These are phyloP conservation scores for Scleromitrula shiraiana DNA, from an alignment of 2,329 filamentous ascomycete genomes.

Conservation along the genomic window DNA sequence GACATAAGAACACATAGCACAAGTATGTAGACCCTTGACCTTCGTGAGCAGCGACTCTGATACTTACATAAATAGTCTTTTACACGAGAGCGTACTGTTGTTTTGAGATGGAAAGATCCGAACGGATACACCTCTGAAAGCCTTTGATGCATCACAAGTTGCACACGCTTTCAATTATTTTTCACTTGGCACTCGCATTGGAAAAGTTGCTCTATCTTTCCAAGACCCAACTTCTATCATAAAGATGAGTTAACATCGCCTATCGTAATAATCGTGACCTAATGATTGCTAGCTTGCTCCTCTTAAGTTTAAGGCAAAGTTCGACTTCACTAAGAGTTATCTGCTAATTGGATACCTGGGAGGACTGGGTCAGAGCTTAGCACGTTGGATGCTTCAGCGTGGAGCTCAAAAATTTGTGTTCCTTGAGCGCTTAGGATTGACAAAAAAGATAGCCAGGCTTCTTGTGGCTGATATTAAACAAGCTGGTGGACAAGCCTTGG, in stretches of 20 bases:
- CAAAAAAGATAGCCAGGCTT: conserved; percentile 16
- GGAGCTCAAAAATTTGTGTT: conserved; percentile 27
- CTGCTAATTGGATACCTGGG: conserved; percentile 11
- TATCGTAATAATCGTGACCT: no score
- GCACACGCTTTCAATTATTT: conserved; percentile 4
- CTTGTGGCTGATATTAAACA: not conserved
- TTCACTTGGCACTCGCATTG: not conserved
- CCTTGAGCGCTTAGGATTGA: conserved; percentile 31
- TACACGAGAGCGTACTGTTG: not conserved
- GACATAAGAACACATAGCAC: not conserved
- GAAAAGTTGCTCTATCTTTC: not conserved
- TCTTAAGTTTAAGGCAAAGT: no score
- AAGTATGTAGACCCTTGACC: not conserved
- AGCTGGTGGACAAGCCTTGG: not conserved
- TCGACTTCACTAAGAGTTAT: conserved; percentile 27
- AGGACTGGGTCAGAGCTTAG: conserved; percentile 10
- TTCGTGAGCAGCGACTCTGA: not conserved
- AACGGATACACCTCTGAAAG: not conserved
- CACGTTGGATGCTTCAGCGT: conserved; percentile 6
- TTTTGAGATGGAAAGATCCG: conserved; percentile 2
- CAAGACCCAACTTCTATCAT: not conserved
- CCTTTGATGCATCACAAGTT: not conserved
- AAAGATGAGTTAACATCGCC: not conserved
- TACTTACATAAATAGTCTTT: not conserved
- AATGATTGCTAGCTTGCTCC: no score